Base-by-base conservation (phyloP, 2,329 filamentous ascomycete genomes). In the Fusarium avenaceum region DNA sequence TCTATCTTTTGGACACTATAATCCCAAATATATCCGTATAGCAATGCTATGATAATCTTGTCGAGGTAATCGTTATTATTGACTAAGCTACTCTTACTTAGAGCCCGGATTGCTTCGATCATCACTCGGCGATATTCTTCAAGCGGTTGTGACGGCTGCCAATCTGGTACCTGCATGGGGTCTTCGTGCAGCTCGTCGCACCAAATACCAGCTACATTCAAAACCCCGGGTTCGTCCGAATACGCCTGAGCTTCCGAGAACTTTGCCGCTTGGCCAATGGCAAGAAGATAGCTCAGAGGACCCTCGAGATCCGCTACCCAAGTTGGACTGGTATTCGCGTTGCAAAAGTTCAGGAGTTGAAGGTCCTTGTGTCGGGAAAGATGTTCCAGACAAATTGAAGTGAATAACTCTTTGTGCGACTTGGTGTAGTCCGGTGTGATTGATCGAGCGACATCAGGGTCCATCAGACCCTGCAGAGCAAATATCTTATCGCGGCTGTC, bases 391-490 rank as follows among this genome's bases (percentile, higher is more conserved):
- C 24, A 53, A 4, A 38, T n/a, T 2, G 48, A 57, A 5, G 54
- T 30, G 4, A 45, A 30, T 3, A 57, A 19, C 3, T 45, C 22
- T 19, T 24, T 57, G 3, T 26, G 10, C 13, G 54, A 44, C 24
- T 52, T 57, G 6, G 24, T 32, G 7, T 57, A 57, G 8, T 57
- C 48, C 5, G 35, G 22, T 11, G 17, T 26, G 14, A 57, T 53
- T 0, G 15, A 53, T 14, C 28, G 7, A 8, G 48, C 24, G 3
- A 19, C 4, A 2, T 45, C 30, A 14, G 24, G 24, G 8, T 14
- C 4, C 2, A 57, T 11, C 5, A 53, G n/a, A 1, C 54, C 54
- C 2, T n/a, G 40, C 3, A 57, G 3, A 1, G 47, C 30, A 13
- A 30, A 57, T 8, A 53, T 17, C 9, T 30, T 53, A 6, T 53